Percentiles rank a stretch among this genome's conserved stretches.
Evolutionary conservation across 495 filamentous ascomycete species (phyloP).

Genomic region (Neurospora sublineolata): DNA sequence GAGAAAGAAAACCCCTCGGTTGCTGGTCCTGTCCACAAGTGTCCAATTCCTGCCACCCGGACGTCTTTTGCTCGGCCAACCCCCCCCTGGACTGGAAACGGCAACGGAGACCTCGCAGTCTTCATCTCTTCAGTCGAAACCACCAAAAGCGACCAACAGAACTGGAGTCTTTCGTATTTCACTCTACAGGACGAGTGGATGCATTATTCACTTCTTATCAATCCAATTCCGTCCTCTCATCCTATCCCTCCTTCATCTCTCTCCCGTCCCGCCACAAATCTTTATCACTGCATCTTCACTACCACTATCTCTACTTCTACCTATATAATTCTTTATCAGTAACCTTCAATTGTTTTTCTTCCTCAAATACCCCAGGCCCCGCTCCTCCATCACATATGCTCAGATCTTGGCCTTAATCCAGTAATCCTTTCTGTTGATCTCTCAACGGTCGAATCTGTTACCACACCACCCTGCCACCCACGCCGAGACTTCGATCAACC

Average conservation of each 20-base stretch:
- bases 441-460: neutral
- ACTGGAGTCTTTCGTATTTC: neutral
- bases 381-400: neutral
- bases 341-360: neutral
- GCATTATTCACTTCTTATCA: neutral
- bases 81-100: neutral
- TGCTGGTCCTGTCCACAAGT: neutral
- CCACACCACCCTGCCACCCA: neutral
- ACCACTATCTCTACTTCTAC: neutral
- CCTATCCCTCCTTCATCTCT: neutral
- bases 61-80: neutral
- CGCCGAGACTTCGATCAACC: neutral
- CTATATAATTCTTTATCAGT: neutral
- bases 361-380: neutral
- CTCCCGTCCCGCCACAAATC: neutral
- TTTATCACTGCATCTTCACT: neutral
- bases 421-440: neutral
- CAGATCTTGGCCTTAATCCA: neutral
- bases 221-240: neutral
- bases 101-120: neutral
- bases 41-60: neutral
- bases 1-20: neutral
- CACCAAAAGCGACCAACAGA: neutral
- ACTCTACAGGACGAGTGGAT: neutral
- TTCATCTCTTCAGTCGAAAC: neutral